These are phyloP conservation scores for Lepidium aucheri DNA, from an alignment of 345 rosid genomes.

Conservation along the genomic window DNA sequence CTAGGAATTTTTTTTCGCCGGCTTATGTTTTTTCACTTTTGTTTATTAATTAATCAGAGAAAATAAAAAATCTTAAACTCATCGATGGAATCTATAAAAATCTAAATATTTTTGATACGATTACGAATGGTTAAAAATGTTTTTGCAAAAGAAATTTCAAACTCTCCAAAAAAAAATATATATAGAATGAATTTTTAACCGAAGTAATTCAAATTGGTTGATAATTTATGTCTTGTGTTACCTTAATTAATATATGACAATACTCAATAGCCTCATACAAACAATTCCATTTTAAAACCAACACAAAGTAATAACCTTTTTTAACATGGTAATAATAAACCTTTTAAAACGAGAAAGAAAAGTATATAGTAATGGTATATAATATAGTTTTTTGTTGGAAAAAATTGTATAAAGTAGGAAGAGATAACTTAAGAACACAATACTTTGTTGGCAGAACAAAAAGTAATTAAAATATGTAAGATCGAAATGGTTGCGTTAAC, in stretches of 20 bases:
- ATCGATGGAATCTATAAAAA: too few species aligned
- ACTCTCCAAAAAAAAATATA: too few species aligned
- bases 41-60: too few species aligned
- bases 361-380: background rate
- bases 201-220: too few species aligned
- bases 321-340: background rate
- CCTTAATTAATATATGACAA: background rate
- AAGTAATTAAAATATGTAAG: background rate
- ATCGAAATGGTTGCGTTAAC: conserved; percentile 21
- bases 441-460: background rate
- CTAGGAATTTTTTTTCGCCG: too few species aligned
- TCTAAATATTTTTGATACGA: too few species aligned
- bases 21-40: too few species aligned
- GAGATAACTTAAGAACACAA: background rate
- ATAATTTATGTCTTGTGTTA: background rate
- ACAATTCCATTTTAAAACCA: background rate
- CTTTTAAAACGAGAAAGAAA: background rate
- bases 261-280: background rate
- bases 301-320: background rate
- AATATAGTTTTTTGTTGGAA: background rate
- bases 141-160: too few species aligned
- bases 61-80: too few species aligned
- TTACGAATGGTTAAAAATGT: too few species aligned
- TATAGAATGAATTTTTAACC: too few species aligned
- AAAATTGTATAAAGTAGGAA: background rate